Evolutionary conservation across 495 filamentous ascomycete genomes (phyloP).

Genomic region (Penicillium canariense): DNA sequence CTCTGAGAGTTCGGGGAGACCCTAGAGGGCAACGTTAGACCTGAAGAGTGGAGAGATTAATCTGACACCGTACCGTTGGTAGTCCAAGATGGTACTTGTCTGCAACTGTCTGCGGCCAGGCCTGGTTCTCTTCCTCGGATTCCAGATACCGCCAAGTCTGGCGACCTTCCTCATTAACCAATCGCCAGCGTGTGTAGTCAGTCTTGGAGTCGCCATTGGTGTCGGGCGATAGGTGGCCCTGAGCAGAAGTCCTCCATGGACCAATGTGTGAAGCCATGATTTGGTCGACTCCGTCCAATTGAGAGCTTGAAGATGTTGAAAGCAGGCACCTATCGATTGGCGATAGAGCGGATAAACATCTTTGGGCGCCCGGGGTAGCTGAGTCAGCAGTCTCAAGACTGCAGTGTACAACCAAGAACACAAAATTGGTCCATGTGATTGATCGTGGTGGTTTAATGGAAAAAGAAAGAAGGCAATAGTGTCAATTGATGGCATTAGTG

Average conservation of each 20-base stretch:
- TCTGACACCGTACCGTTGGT: constrained; percentile 49
- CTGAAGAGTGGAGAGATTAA: background rate
- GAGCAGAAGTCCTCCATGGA: constrained; percentile 40
- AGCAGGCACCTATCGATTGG: constrained; percentile 1
- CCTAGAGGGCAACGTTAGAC: constrained; percentile 43
- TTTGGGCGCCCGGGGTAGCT: constrained; percentile 18
- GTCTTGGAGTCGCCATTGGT: constrained; percentile 53
- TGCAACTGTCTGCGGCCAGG: constrained; percentile 81
- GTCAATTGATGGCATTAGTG: background rate
- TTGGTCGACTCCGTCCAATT: constrained; percentile 1
- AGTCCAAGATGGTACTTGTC: constrained; percentile 85
- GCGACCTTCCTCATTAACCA: constrained; percentile 75
- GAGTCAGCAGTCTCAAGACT: constrained; percentile 27
- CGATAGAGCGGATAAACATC: constrained; percentile 14
- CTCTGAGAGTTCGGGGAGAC: constrained; percentile 65
- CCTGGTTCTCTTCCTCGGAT: constrained; percentile 65
- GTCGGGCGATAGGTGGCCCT: constrained; percentile 41
- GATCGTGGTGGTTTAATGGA: background rate
- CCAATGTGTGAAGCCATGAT: constrained; percentile 36
- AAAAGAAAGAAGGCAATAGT: background rate
- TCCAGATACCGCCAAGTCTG: constrained; percentile 94
- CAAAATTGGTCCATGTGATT: constrained; percentile 5
- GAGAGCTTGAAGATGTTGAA: constrained; percentile 6
- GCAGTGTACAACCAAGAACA: constrained; percentile 25
- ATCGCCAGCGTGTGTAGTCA: constrained; percentile 78